Base-by-base conservation (phyloP, 2,329 filamentous ascomycete genomes). In the Talaromyces amestolkiae region DNA sequence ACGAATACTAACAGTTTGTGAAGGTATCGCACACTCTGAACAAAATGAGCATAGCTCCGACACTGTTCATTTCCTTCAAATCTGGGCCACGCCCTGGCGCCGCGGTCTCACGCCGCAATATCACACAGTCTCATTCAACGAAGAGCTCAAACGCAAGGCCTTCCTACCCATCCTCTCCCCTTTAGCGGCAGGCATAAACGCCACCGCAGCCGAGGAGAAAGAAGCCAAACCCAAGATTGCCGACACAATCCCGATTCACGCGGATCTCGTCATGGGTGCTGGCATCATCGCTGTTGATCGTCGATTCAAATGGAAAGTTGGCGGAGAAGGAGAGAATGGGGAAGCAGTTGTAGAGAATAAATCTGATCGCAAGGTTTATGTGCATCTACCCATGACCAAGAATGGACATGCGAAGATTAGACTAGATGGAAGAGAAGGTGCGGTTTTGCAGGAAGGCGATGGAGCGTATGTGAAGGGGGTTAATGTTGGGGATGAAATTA, bases 1-100 rank as follows among this genome's bases (percentile, higher is more conserved):
- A 19, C 13, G 13, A 69, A 66, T 33, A 35, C 43, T 24, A 37
- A 67, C 19, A 5, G 37, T 64, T 33, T 39, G 60, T 41, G 17
- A 15, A 78, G 86, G 87, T 6, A 89, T 96, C 72, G 86, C 91
- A 1, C 92, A 96, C 77, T 91, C 87, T 8, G 92, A 96, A 79
- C 87, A 89, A 79, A 95, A 94, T 77, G 88, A 95, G 78, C 75
- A 76, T 80, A 62, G 79, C 84, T 65, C 65, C 27, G 65, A 67
- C 15, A 86, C 91, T 53, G 90, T 92, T 13, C 92, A 96, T 75
- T 96, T 96, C 74, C 80, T 96, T 39, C 92, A 96, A 78, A 96
- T 96, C 71, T 96, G 92, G 92, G 91, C 89, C 1, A 81, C 91
- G 59, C 92, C 92, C 0, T 93, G 92, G 85, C 88, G 87, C 76